Evolutionary conservation across 345 rosid genomes (phyloP), one percentile per base, ranked within the genome.

Genomic region (Erucastrum elatum): DNA sequence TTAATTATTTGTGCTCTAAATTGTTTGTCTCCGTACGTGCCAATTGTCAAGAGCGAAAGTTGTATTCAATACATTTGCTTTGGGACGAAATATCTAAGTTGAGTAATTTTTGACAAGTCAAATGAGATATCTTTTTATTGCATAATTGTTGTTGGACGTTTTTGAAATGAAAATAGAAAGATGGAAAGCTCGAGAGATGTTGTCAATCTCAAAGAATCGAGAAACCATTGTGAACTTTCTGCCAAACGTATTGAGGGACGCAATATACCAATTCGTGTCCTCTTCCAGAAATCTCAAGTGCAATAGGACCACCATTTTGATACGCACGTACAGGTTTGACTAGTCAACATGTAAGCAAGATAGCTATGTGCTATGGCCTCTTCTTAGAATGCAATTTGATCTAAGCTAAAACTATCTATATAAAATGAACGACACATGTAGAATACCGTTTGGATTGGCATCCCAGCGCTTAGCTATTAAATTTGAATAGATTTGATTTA

Each of bases 261-360:
- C 64, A 74, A 68, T 67, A 74, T 64, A 74, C 49, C 13, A 46
- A 72, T 79, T 67, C 80, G 83, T 75, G 80, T 75, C 78, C 46
- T 70, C 68, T 56, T 58, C 35, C 68, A 44, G 41, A 70, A 70
- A 58, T 70, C 68, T 64, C 75, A 51, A 80, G 80, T 75, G 80
- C 58, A 30, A 65, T 39, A 69, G 83, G 83, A 80, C 83, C 83
- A 75, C 83, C 80, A 70, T 34, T 75, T 75, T 56, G 69, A 15
- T 80, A 56, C 55, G 79, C 72, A 64, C 68, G 72, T 41, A 75
- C 56, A 35, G 49, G 10, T 65, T 80, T 80, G 80, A 80, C 83
- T 16, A 70, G 80, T 80, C 83, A 75, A 75, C 31, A 12, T 78
- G 27, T 8, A 6, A 53, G 16, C 46, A 64, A 63, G 62, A 69